Base-by-base conservation (phyloP, 345 rosid genomes). In the Arabis alpina region DNA sequence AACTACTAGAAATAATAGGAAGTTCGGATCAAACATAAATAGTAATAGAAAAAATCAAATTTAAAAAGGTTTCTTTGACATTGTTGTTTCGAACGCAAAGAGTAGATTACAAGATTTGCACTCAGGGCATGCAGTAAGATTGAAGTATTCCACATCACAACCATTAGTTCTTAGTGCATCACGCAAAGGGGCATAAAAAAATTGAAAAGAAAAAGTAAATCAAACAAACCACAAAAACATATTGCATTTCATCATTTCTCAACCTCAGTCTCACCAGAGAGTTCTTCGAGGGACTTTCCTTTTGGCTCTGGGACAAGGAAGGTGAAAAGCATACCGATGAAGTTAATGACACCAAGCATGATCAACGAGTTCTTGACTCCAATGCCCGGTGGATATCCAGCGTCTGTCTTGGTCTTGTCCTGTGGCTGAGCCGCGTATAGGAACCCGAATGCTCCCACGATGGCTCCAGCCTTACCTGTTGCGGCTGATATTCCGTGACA, bases 401-500 rank as follows among this genome's bases (percentile, higher is more conserved):
- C 82, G 8, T 85, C 87, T 1, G 80, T 76, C 77, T 84, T 76
- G 7, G 41, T 19, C 43, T 54, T 36, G 54, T 74, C 67, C 13
- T 65, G 66, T 57, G 67, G 61, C 56, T 86, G 95, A 0, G 79
- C 83, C 0, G 85, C 84, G 1, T 84, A 87, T 45, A 87, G n/a
- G 74, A 85, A 89, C 2, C 92, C 92, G 8, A 89, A 90, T 0
- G 91, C 85, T 5, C 93, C 93, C 0, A 87, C 82, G 0, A 87
- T 86, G 8, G 91, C 93, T 15, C 93, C 88, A 0, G 84, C 84
- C 70, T 89, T 86, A 10, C 96, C 93, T 0, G 87, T 50, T 0
- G 91, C 91, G 1, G 89, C 91, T 10, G 91, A 87, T 77, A 87
- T 87, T 4, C 92, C 92, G 4, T 89, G 92, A 79, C 96, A 85